These are phyloP conservation scores for Xylariaceae sp. DNA, from an alignment of 2,329 filamentous ascomycete genomes.

Conservation along the genomic window DNA sequence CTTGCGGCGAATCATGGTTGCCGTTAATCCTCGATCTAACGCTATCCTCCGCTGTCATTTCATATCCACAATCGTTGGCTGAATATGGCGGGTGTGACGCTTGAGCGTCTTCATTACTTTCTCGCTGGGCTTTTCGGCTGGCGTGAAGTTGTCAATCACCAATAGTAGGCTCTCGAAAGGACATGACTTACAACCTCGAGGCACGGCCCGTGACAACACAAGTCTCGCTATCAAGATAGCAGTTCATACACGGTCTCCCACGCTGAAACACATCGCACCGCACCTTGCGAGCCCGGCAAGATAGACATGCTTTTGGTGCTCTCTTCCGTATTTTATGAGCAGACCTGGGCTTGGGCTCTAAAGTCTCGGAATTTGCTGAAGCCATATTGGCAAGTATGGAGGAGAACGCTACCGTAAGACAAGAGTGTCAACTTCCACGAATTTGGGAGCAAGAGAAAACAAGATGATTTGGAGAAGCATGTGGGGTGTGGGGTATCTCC, in stretches of 20 bases:
- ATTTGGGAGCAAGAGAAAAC: constrained; percentile 6
- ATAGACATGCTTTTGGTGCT: constrained; percentile 57
- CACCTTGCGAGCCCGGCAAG: constrained; percentile 58
- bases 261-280: constrained; percentile 57
- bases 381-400: constrained; percentile 22
- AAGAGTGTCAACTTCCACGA: not conserved
- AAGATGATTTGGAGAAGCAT: constrained; percentile 23
- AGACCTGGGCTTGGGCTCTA: constrained; percentile 40
- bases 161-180: not conserved
- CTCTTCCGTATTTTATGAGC: constrained; percentile 50
- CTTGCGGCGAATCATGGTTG: constrained; percentile 28
- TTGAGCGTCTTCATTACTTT: constrained; percentile 37
- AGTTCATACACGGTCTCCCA: constrained; percentile 58
- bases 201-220: constrained; percentile 49
- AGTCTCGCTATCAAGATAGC: constrained; percentile 55
- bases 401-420: not conserved
- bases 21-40: constrained; percentile 38
- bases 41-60: constrained; percentile 38
- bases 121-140: constrained; percentile 40
- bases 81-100: constrained; percentile 41
- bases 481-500: constrained; percentile 26
- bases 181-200: constrained; percentile 45
- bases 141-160: constrained; percentile 15
- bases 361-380: constrained; percentile 29
- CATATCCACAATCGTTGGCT: constrained; percentile 34